A percentile compares a stretch with the other conserved stretches of the same genome.
Evolutionary conservation across 164 flowering plant genomes (phyloP).

Genomic region (Dillenia turbinata): DNA sequence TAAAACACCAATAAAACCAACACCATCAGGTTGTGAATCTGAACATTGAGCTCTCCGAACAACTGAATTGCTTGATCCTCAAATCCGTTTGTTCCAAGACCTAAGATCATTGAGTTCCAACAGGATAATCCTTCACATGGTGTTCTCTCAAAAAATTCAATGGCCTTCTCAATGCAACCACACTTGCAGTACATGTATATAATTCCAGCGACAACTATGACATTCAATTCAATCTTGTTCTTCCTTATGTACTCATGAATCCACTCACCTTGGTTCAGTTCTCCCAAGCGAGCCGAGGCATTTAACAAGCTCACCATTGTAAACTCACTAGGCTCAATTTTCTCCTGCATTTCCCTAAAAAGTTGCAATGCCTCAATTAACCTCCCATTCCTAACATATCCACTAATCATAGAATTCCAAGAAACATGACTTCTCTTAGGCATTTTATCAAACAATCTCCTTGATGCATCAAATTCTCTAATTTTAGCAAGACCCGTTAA

Average conservation of each 20-base stretch:
- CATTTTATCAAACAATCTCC: conserved; percentile 52
- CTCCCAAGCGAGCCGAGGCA: conserved; percentile 60
- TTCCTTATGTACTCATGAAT: conserved; percentile 50
- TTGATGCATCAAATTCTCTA: conserved; percentile 49
- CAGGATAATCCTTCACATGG: conserved; percentile 45
- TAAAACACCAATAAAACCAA: conserved; percentile 61
- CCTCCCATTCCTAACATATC: conserved; percentile 68
- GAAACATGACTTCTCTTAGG: conserved; percentile 40
- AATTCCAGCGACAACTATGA: conserved; percentile 48
- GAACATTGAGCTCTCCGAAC: conserved; percentile 45
- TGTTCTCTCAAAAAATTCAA: conserved; percentile 30
- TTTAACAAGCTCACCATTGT: conserved; percentile 70
- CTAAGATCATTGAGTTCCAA: conserved; percentile 78
- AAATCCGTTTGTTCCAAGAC: conserved; percentile 64
- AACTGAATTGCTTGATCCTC: conserved; percentile 45
- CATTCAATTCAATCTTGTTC: conserved; percentile 40
- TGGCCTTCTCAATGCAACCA: conserved; percentile 49
- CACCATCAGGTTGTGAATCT: conserved; percentile 41
- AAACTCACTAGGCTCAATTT: conserved; percentile 45
- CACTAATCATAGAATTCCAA: conserved; percentile 83
- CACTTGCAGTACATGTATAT: conserved; percentile 85
- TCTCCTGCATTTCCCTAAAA: conserved; percentile 48
- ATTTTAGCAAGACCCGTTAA: conserved; percentile 57
- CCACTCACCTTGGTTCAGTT: conserved; percentile 73
- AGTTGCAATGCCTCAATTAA: conserved; percentile 54